Evolutionary conservation across 2,329 filamentous ascomycete genomes (phyloP), one percentile per base, ranked within the genome.

Genomic region (Sporothrix globosa): DNA sequence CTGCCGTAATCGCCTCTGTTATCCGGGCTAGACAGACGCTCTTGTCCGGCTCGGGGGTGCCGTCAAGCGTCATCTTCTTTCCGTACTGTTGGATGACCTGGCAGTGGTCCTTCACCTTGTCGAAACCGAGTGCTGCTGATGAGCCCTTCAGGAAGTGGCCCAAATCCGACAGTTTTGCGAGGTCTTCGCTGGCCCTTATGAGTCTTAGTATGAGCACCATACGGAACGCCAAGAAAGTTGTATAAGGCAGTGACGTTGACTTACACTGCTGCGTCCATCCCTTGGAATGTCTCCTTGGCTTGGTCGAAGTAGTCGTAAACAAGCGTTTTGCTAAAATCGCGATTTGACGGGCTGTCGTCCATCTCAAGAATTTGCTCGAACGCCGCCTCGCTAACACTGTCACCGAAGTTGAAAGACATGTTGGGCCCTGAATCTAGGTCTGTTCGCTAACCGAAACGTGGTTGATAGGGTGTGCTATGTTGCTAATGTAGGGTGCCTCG

Each of bases 111-210:
- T 93, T 92, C 76, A 99, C 91, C 80, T 96, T 96, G 76, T 87
- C 90, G 69, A 98, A 87, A 60, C 96, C 96, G 69, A 99, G 87
- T 4, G 96, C 97, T 52, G 96, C 95, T 10, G 95, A 97, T 7
- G 95, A 98, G 72, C 96, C 96, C 82, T 99, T 99, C 75, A 99
- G 86, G 83, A 97, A 99, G 82, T 99, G 96, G 54, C 96, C 96
- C 44, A 97, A 89, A 68, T 87, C 86, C 46, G 93, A 97, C 50
- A 98, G 88, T 74, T 89, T 83, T n/a, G 82, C 80, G 70, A 98
- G 88, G 72, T 97, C 52, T 14, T 34, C 60, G 2, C 27, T 34
- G n/a, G 46, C 61, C 85, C 77, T 87, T 85, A 21, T 9, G 21
- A 7, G 27, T 13, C 11, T 44, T 44, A 53, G 14, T 41, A 6